Percentiles rank a stretch among this genome's conserved stretches.
Evolutionary conservation across 768 basidiomycete species (phyloP).

Genomic region (Tricholoma hemisulphureum): DNA sequence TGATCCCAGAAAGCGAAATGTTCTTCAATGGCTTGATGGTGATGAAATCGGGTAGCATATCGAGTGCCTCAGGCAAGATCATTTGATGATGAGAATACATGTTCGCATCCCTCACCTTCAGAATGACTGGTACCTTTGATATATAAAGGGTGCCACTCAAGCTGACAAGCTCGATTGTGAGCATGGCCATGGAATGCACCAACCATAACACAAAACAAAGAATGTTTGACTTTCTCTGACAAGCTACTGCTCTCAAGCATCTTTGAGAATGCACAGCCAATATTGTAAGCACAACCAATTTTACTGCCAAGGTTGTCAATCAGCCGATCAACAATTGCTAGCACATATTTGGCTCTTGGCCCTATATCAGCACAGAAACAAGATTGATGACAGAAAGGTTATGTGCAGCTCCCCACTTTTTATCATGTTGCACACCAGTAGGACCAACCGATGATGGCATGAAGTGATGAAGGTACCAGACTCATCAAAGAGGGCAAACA

Average conservation of each 20-base stretch:
- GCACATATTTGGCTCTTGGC: background rate
- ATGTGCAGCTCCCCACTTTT: background rate
- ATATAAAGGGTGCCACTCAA: conserved; percentile 15
- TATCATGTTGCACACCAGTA: no score
- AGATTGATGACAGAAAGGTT: background rate
- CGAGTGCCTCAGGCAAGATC: conserved; percentile 14
- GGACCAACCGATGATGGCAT: no score
- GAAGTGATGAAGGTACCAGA: no score
- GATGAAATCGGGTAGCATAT: conserved; percentile 18
- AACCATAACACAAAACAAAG: background rate
- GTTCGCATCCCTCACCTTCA: conserved; percentile 20
- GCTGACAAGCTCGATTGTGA: conserved; percentile 20
- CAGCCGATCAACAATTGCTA: background rate
- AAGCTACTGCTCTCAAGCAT: background rate
- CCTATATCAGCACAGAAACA: background rate
- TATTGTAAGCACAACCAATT: conserved; percentile 1
- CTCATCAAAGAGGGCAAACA: no score
- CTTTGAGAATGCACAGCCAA: background rate
- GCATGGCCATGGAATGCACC: conserved; percentile 22
- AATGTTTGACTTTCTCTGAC: background rate
- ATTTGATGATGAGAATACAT: conserved; percentile 20
- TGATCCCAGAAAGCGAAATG: conserved; percentile 9
- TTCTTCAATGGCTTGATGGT: conserved; percentile 18
- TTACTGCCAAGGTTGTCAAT: background rate
- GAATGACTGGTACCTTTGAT: conserved; percentile 16